Evolutionary conservation across 306 rosid genomes (phyloP).

Genomic region (Sindora glabra): DNA sequence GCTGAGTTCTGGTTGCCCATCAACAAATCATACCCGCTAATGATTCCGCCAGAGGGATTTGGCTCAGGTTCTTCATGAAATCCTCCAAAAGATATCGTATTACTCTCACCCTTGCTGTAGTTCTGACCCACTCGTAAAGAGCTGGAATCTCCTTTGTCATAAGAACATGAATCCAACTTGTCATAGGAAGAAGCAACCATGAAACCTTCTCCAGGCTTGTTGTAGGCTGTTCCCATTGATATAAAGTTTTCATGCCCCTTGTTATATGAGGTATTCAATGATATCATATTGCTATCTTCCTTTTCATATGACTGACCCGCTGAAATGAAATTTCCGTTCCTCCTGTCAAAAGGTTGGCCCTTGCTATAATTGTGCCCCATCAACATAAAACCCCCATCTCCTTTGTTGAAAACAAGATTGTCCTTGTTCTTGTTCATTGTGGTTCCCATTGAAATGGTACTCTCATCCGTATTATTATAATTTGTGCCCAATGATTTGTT

Average conservation of each 20-base stretch:
- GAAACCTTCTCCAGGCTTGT: slow-evolving; percentile 56
- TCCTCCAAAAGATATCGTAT: slow-evolving; percentile 66
- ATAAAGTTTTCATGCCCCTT: slow-evolving; percentile 58
- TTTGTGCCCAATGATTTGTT: slow-evolving; percentile 47
- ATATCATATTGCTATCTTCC: slow-evolving; percentile 39
- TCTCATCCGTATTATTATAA: slow-evolving; percentile 41
- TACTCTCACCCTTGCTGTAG: slow-evolving; percentile 48
- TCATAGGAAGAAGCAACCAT: slow-evolving; percentile 51
- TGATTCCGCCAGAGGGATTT: slow-evolving; percentile 57
- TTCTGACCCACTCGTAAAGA: slow-evolving; percentile 39
- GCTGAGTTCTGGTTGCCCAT: slow-evolving; percentile 47
- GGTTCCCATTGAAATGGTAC: slow-evolving; percentile 35
- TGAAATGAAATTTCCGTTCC: slow-evolving; percentile 50
- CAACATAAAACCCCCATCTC: no score
- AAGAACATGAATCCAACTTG: slow-evolving; percentile 49
- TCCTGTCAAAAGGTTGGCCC: slow-evolving; percentile 63
- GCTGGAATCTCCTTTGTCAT: slow-evolving; percentile 47
- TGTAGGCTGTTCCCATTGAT: slow-evolving; percentile 46
- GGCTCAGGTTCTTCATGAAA: slow-evolving; percentile 49
- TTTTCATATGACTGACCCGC: slow-evolving; percentile 71
- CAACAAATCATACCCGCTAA: slow-evolving; percentile 53
- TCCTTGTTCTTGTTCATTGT: slow-evolving; percentile 45
- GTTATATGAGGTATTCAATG: slow-evolving; percentile 64
- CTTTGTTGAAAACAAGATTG: slow-evolving; percentile 50
- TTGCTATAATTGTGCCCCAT: slow-evolving; percentile 53